Evolutionary conservation across 2,329 filamentous ascomycete genomes (phyloP).

Genomic region (Sarocladiaceae sp.): DNA sequence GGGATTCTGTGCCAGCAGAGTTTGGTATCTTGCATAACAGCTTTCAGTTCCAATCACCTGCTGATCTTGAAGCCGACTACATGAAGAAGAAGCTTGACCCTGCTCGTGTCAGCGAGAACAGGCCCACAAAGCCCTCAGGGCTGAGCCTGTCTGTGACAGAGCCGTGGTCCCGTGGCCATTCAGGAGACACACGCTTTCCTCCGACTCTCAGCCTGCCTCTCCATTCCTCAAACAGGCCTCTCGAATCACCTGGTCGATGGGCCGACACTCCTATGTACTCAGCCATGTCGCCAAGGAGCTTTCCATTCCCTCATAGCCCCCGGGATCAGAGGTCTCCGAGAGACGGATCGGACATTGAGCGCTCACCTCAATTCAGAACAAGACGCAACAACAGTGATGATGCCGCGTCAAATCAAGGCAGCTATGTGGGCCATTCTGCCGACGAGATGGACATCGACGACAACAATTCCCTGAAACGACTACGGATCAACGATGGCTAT

Average conservation of each 20-base stretch:
- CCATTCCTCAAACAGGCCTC: constrained; percentile 31
- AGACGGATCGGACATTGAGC: constrained; percentile 39
- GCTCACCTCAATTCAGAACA: constrained; percentile 38
- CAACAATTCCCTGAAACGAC: constrained; percentile 41
- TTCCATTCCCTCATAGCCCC: constrained; percentile 32
- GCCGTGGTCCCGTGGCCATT: constrained; percentile 26
- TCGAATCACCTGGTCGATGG: constrained; percentile 38
- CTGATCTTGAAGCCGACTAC: constrained; percentile 41
- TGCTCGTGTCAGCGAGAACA: constrained; percentile 20
- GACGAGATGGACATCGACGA: constrained; percentile 48
- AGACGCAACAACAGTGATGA: constrained; percentile 49
- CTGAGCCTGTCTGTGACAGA: constrained; percentile 37
- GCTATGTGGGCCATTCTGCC: constrained; percentile 31
- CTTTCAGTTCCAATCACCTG: constrained; percentile 40
- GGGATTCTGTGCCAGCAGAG: constrained; percentile 33
- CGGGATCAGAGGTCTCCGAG: constrained; percentile 38
- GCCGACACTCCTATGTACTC: constrained; percentile 42
- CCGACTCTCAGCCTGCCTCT: constrained; percentile 32
- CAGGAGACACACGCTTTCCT: constrained; percentile 33
- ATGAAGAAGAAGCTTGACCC: constrained; percentile 52
- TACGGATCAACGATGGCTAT: constrained; percentile 42
- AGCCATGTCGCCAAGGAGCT: constrained; percentile 39
- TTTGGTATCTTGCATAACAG: constrained; percentile 46
- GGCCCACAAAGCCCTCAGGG: not conserved
- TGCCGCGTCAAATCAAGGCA: constrained; percentile 37